These are phyloP conservation scores for Phytophthora colocasiae DNA, from an alignment of 352 stramenopile genomes.

Conservation along the genomic window DNA sequence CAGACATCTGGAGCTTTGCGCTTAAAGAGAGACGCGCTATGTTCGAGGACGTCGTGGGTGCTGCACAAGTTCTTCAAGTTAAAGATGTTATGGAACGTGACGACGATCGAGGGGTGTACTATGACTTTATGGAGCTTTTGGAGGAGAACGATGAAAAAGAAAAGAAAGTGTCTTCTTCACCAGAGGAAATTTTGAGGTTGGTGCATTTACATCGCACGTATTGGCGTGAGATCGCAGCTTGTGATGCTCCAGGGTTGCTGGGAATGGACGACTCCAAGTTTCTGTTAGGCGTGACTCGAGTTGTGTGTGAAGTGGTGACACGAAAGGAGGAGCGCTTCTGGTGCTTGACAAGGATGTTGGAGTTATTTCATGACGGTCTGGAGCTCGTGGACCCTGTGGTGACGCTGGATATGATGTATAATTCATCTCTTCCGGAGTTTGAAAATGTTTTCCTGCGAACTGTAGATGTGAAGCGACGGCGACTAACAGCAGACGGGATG, in stretches of 20 bases:
- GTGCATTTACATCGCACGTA: conserved; percentile 56
- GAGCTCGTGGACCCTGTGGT: conserved; percentile 54
- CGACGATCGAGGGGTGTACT: conserved; percentile 16
- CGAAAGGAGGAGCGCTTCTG: conserved; percentile 70
- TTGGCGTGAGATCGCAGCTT: conserved; percentile 46
- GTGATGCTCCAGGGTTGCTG: conserved; percentile 26
- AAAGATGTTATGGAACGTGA: conserved; percentile 26
- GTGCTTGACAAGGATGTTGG: conserved; percentile 68
- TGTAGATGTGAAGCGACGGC: conserved; percentile 52
- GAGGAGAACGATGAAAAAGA: conserved; percentile 5
- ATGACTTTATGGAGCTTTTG: conserved; percentile 39
- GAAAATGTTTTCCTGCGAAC: conserved; percentile 76
- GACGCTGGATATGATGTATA: conserved; percentile 42
- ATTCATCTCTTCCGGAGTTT: conserved; percentile 54
- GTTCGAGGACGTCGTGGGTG: conserved; percentile 69
- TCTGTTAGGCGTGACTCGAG: conserved; percentile 41
- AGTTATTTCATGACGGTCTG: conserved; percentile 63
- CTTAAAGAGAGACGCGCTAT: conserved; percentile 59
- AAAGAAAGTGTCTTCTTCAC: conserved; percentile 2
- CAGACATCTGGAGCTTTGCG: conserved; percentile 69
- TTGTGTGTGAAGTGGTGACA: conserved; percentile 51
- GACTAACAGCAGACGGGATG: conserved; percentile 33
- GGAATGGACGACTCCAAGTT: conserved; percentile 54
- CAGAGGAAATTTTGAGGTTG: conserved; percentile 32
- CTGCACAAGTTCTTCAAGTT: conserved; percentile 55